Base-by-base conservation (phyloP, 2,329 filamentous ascomycete genomes). In the Epichloe scottii region DNA sequence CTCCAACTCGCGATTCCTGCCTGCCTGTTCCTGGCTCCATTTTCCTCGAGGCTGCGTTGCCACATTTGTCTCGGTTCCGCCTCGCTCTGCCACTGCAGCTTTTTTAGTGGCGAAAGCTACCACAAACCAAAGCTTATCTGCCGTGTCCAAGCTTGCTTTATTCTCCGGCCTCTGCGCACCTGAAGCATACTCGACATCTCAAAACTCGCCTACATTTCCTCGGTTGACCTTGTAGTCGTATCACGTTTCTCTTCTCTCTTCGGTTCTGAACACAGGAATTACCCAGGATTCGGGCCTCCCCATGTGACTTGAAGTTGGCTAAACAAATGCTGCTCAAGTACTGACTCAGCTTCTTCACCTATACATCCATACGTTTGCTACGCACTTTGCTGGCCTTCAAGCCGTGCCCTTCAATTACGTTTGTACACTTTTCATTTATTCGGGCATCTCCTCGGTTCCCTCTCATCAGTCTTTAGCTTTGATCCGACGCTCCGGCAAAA, bases 281-380 rank as follows among this genome's bases (percentile, higher is more conserved):
- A 12, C 15, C 43, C 45, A 30, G 35, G 21, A 39, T n/a, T 17
- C 4, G 21, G 34, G 19, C 35, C 12, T 46, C 17, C 17, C 42
- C 46, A 48, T 39, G 48, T 51, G 50, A 40, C 50, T 51, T 48
- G 44, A 34, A 48, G 15, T 39, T 33, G 19, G 8, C 11, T 33
- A 39, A 42, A 40, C 42, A 37, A 39, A 33, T 42, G 39, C n/a
- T 51, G 4, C 23, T 51, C 43, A 10, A 42, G 37, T 30, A 12
- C 34, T 39, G 41, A 21, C n/a, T 33, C 6, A 45, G 34, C 5
- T 15, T 38, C 4, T n/a, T 37, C 21, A 23, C 34, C 15, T n/a
- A 38, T 30, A 46, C 33, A 14, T 40, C 17, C 10, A 46, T 40
- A 46, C 42, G 42, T 46, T 39, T 39, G 14, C n/a, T 14, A 7